These are phyloP conservation scores for Phytophthora colocasiae DNA, from an alignment of 352 stramenopile species.

Conservation along the genomic window DNA sequence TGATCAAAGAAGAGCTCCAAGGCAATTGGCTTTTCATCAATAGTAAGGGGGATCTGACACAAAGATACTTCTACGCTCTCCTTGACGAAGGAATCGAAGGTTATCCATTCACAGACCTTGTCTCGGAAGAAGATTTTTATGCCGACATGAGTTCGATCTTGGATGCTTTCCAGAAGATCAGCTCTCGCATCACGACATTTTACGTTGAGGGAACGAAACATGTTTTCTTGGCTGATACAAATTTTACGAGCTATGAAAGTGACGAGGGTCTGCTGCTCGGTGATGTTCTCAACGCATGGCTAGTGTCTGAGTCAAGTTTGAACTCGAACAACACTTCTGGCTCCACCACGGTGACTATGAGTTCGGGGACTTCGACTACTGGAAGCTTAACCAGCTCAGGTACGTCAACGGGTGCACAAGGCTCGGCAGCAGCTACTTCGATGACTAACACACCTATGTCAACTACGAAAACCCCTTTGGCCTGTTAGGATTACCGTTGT, in stretches of 20 bases:
- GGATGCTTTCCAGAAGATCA: constrained; percentile 47
- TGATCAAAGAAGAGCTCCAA: constrained; percentile 35
- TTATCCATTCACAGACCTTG: constrained; percentile 48
- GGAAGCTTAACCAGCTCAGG: neutral
- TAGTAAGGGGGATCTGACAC: constrained; percentile 50
- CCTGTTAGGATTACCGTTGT: constrained; percentile 7
- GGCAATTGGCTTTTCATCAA: constrained; percentile 56
- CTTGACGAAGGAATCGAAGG: constrained; percentile 42
- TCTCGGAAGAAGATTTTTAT: constrained; percentile 48
- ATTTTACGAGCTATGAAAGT: constrained; percentile 37
- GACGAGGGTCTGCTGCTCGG: constrained; percentile 37
- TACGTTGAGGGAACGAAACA: constrained; percentile 59
- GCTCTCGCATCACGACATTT: constrained; percentile 48
- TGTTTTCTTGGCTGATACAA: constrained; percentile 45
- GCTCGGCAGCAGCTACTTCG: neutral
- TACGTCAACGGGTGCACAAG: neutral
- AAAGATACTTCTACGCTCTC: constrained; percentile 53
- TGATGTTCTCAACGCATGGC: constrained; percentile 26
- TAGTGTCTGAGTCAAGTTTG: constrained; percentile 23
- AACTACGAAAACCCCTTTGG: constrained; percentile 4
- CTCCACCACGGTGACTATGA: constrained; percentile 1
- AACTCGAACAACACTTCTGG: constrained; percentile 3
- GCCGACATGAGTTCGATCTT: constrained; percentile 41
- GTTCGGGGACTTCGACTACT: constrained; percentile 4
- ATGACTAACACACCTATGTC: neutral